Evolutionary conservation across 805 yeast genomes (phyloP), one percentile per base, ranked within the genome.

Genomic region (Ogataea philodendri): DNA sequence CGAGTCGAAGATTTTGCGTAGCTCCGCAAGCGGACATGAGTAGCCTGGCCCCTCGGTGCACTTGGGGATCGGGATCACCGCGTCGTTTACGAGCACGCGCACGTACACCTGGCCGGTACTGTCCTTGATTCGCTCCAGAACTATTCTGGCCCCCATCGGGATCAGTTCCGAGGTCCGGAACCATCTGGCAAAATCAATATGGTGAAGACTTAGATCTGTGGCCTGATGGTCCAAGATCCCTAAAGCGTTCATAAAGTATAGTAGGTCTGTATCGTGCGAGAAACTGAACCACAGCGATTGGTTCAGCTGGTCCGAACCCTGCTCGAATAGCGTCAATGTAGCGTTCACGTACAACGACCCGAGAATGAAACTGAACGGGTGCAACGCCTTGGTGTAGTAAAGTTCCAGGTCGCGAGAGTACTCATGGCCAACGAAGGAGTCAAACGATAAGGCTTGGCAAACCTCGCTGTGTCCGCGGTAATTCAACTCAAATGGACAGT

Each of bases 401-500:
- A 72, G 70, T 32, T 57, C 60, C 26, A 82, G 61, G 44, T 84
- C 89, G 18, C 65, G 65, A 14, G 69, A 63, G 59, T 84, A 86
- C 32, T 78, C 78, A 47, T 70, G 72, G 22, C 70, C 73, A 33
- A 81, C 60, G 66, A 76, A 79, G 42, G 84, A 90, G 15, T 78
- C 78, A 47, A 70, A 70, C 26, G 86, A 80, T 61, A 85, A 78
- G 20, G 81, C 66, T 23, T 69, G 68, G 59, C 94, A 84, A 44
- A 84, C 76, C 21, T 70, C 69, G 10, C 93, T 81, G 36, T 60
- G 55, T 7, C 93, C 94, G 38, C 67, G 68, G 7, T 76, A 83
- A 37, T 83, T 84, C 28, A 83, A 60, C 59, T 85, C 95, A 54
- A 69, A 85, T 3, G 85, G 88, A 61, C 94, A 84, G 61, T 78